A percentile compares a stretch with the other conserved stretches of the same genome.
phyloP scores from a whole-genome alignment of 768 basidiomycete species.

The Boletus edulis region DNA sequence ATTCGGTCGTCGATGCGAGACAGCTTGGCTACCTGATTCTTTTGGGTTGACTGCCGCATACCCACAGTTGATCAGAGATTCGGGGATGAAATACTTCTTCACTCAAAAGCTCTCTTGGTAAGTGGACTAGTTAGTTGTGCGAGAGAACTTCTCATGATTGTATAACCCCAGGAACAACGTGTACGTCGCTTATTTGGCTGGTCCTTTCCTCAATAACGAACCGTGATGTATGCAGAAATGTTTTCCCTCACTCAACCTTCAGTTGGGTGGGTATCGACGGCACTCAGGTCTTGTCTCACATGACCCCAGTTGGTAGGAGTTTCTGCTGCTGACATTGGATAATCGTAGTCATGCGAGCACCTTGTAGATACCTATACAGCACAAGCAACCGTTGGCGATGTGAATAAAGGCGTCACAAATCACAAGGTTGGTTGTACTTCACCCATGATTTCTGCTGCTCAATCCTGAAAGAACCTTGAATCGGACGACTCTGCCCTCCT shows the following conservation, averaged over 20 bases:
- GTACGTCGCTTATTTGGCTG: conserved; percentile 35
- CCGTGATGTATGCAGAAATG: conserved; percentile 51
- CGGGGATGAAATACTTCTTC: conserved; percentile 94
- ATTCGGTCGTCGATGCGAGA: conserved; percentile 64
- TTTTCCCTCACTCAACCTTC: conserved; percentile 94
- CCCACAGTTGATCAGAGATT: conserved; percentile 80
- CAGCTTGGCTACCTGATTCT: conserved; percentile 85
- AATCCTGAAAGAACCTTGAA: conserved; percentile 63
- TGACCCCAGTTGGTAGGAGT: conserved; percentile 81
- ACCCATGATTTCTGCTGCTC: background rate
- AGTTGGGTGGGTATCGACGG: conserved; percentile 97
- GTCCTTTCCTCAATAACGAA: background rate
- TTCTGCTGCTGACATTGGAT: background rate
- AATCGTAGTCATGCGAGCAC: background rate
- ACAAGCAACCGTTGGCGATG: conserved; percentile 83
- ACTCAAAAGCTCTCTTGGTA: conserved; percentile 95
- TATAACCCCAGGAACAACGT: conserved; percentile 65
- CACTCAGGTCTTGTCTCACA: conserved; percentile 91
- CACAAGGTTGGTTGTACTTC: conserved; percentile 66
- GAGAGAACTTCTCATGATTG: background rate
- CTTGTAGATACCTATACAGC: conserved; percentile 82
- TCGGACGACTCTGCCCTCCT: conserved; percentile 75
- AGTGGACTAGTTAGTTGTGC: conserved; percentile 16
- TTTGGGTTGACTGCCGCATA: conserved; percentile 92
- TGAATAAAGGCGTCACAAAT: conserved; percentile 78